A percentile compares a stretch with the other conserved stretches of the same genome.
phyloP scores from a whole-genome alignment of 2,329 filamentous ascomycete species.

The Exophiala bonariae region DNA sequence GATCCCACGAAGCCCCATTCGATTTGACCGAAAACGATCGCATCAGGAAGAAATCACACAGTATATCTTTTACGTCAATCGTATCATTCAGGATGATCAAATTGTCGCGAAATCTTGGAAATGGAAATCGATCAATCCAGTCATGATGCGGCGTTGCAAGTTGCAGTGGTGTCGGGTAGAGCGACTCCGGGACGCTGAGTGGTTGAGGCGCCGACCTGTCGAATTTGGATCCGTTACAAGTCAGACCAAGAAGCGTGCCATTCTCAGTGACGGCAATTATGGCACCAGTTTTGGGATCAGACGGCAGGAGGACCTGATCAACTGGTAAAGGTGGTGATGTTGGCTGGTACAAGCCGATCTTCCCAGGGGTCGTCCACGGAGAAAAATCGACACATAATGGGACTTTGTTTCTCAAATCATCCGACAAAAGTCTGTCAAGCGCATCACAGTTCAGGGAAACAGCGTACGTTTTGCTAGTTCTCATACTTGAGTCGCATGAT shows the following conservation, averaged over 20 bases:
- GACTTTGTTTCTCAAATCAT: no score
- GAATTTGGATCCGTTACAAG: slow-evolving; percentile 29
- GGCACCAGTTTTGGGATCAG: slow-evolving; percentile 24
- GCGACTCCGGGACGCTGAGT: slow-evolving; percentile 24
- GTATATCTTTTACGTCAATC: slow-evolving; percentile 40
- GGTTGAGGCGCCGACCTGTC: slow-evolving; percentile 28
- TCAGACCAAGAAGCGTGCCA: slow-evolving; percentile 32
- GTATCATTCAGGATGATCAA: slow-evolving; percentile 31
- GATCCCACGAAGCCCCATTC: slow-evolving; percentile 34
- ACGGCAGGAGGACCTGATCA: slow-evolving; percentile 2
- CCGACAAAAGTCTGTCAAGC: no score
- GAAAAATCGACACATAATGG: no score
- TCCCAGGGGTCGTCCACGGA: no score
- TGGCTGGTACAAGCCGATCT: no score
- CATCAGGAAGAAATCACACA: slow-evolving; percentile 35
- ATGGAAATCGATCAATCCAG: slow-evolving; percentile 43
- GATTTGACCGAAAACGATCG: slow-evolving; percentile 34
- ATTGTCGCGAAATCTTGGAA: slow-evolving; percentile 40
- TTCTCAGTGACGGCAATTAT: slow-evolving; percentile 35
- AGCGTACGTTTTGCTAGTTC: no score
- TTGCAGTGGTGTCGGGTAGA: slow-evolving; percentile 38
- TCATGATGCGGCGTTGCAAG: slow-evolving; percentile 35
- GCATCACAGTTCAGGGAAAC: no score
- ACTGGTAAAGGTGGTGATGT: neutral
- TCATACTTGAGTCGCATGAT: no score